Conservation (phyloP, 805 yeast species). For the Ogataea pini region DNA sequence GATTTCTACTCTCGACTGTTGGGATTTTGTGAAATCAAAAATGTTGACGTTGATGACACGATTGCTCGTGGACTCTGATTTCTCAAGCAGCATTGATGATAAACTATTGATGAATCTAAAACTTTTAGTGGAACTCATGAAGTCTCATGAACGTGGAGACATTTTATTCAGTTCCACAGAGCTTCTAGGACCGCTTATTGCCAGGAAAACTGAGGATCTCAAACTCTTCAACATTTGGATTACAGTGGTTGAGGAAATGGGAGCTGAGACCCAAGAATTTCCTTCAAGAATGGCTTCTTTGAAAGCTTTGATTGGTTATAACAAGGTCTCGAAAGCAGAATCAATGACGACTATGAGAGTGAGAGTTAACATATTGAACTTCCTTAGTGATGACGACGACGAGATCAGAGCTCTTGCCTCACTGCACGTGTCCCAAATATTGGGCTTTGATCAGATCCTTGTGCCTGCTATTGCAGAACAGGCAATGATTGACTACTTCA, state of each 20-base stretch:
- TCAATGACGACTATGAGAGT: slow-evolving; percentile 9
- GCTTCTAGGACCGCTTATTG: slow-evolving; percentile 48
- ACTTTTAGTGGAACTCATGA: slow-evolving; percentile 34
- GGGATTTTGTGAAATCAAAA: slow-evolving; percentile 48
- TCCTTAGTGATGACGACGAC: slow-evolving; percentile 67
- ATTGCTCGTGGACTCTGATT: slow-evolving; percentile 15
- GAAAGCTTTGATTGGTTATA: slow-evolving; percentile 41
- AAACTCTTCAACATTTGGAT: slow-evolving; percentile 32
- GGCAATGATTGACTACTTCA: slow-evolving; percentile 22
- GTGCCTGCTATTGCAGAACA: slow-evolving; percentile 39
- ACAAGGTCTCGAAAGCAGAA: slow-evolving; percentile 11
- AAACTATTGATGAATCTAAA: slow-evolving; percentile 27
- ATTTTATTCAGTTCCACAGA: slow-evolving; percentile 52
- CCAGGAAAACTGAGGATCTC: slow-evolving; percentile 10
- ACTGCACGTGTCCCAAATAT: slow-evolving; percentile 36
- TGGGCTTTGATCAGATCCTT: slow-evolving; percentile 23
- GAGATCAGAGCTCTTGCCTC: slow-evolving; percentile 55
- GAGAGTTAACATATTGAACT: slow-evolving; percentile 34
- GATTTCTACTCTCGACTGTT: slow-evolving; percentile 29
- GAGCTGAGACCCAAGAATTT: slow-evolving; percentile 46
- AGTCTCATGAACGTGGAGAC: slow-evolving; percentile 39
- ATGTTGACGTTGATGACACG: slow-evolving; percentile 38
- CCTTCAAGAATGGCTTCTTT: slow-evolving; percentile 48
- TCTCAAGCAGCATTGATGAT: not conserved
- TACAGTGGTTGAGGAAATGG: slow-evolving; percentile 27